A percentile compares a stretch with the other conserved stretches of the same genome.
Conservation (phyloP, 2,329 filamentous ascomycete genomes). For the Xylaria hypoxylon region DNA sequence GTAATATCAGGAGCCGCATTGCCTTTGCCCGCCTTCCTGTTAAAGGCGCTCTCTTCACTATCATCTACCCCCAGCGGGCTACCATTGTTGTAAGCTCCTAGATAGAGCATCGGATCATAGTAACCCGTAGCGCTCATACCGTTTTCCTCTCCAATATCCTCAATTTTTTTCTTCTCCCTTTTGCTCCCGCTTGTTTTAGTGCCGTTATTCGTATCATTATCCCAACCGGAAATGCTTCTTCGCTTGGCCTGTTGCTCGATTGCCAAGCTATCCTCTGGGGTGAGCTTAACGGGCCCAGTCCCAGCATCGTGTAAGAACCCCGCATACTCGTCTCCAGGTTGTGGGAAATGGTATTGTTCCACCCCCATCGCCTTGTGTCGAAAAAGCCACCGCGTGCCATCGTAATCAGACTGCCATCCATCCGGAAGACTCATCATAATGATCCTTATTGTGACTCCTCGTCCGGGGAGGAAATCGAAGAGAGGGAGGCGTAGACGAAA, state of each 20-base stretch:
- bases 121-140: constrained; percentile 54
- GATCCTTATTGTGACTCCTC: not conserved
- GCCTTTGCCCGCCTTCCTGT: constrained; percentile 5
- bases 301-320: constrained; percentile 57
- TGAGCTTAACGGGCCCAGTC: constrained; percentile 54
- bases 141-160: constrained; percentile 44
- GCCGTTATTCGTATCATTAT: constrained; percentile 37
- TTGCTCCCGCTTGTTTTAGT: constrained; percentile 40
- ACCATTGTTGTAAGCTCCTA: constrained; percentile 59
- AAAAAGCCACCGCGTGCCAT: constrained; percentile 69
- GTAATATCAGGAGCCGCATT: constrained; percentile 1
- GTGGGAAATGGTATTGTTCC: constrained; percentile 68
- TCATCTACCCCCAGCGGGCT: constrained; percentile 58
- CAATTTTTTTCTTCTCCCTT: constrained; percentile 37
- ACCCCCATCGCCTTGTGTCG: constrained; percentile 65
- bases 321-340: constrained; percentile 68
- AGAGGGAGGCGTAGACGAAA: constrained; percentile 10
- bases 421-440: constrained; percentile 59
- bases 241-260: constrained; percentile 63
- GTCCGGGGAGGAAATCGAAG: constrained; percentile 3
- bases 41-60: constrained; percentile 51
- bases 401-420: constrained; percentile 69
- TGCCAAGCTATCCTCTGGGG: constrained; percentile 65
- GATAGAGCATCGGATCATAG: constrained; percentile 66
- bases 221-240: constrained; percentile 43